Base-by-base conservation (phyloP, 768 basidiomycete species). In the Sarcodon aspratus region DNA sequence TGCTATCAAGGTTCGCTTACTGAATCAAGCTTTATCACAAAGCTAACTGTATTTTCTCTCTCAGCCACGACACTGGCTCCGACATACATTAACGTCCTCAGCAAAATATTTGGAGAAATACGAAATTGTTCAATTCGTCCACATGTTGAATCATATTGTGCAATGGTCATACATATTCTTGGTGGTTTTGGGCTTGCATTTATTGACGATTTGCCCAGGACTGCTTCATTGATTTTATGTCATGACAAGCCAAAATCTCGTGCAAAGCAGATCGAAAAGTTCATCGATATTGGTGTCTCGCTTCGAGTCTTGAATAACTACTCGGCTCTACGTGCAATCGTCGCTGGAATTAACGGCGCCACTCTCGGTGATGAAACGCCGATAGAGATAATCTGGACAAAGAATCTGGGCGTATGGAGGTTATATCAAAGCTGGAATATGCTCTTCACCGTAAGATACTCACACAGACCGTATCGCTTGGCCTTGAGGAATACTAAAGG, bases 301-400 rank as follows among this genome's bases (percentile, higher is more conserved):
- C 72, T 99, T 37, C 82, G 95, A 33, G 72, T 74, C 10, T 61
- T 88, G 44, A 92, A 95, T 65, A 97, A 99, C 61, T 98, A 96
- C 62, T 91, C 92, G 33, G 88, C 86, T 0, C 67, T 96, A 47
- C 90, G 91, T 42, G 91, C 93, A 9, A 81, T 97, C 55, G 82
- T 97, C n/a, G 88, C 91, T 32, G 95, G 93, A 4, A 87, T 98
- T 66, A 86, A 88, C 57, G 80, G 79, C 52, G 80, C 91, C 4
- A 83, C 85, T 0, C 80, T 85, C 54, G 73, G 81, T 44, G 86
- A 85, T 7, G 82, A 85, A 55, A 77, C 79, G 56, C 84, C 89
- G 0, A 79, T 88, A 70, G 81, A 85, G 48, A 64, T 76, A 31
- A 82, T 94, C 60, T 82, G 78, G 60, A 54, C 66, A 17, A 82